Evolutionary conservation across 106 monocot species (phyloP).

Genomic region (Gastrodia elata): DNA sequence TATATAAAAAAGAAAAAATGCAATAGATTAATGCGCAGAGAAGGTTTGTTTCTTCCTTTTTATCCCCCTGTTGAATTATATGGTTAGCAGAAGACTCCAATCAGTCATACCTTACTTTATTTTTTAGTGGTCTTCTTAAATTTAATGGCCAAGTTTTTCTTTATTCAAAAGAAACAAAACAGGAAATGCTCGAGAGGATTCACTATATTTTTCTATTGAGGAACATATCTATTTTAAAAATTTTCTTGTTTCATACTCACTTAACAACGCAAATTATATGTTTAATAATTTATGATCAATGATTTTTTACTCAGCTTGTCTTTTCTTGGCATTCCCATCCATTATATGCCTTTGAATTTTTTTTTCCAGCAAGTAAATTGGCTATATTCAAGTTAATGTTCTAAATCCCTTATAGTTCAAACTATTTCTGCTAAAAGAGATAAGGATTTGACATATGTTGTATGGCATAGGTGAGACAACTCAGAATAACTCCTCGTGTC

Average conservation of each 20-base stretch:
- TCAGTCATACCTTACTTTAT: background rate
- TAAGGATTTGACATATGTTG: conserved; percentile 5
- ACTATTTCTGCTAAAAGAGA: background rate
- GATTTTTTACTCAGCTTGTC: background rate
- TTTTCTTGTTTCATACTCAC: background rate
- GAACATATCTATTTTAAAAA: background rate
- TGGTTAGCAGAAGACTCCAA: background rate
- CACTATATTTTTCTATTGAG: background rate
- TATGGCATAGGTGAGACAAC: conserved; percentile 51
- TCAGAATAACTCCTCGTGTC: conserved; percentile 81
- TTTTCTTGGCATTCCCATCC: background rate
- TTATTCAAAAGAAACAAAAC: background rate
- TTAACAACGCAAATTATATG: background rate
- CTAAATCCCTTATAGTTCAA: background rate
- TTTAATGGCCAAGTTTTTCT: background rate
- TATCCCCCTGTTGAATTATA: no score
- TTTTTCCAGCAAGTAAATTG: background rate
- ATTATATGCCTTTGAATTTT: background rate
- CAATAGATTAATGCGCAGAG: no score
- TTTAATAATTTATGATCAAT: background rate
- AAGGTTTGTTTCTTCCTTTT: no score
- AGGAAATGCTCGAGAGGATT: background rate
- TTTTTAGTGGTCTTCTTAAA: background rate
- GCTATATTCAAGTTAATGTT: background rate
- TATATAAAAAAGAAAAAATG: no score